Evolutionary conservation across 371 early-diverging fungal species (phyloP), one percentile per base, ranked within the genome.

Genomic region (Dichotomocladium elegans): DNA sequence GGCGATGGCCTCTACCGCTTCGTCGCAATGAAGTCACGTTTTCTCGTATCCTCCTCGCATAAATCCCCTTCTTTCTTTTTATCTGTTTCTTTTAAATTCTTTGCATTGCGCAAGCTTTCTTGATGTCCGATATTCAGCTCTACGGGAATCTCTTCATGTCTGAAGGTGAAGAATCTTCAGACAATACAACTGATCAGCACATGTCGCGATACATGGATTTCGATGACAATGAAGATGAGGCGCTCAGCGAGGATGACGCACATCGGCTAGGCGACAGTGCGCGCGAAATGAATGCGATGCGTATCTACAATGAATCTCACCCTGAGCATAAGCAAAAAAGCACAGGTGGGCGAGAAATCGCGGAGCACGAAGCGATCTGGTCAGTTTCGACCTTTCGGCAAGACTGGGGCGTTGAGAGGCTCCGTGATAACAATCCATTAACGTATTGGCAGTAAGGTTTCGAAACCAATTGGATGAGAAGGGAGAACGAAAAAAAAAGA

Each of bases 361-460:
- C 79, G 0, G 63, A 68, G 5, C 48, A 64, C 30, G 72, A 72
- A 37, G 86, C 83, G 0, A 63, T 61, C 2, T 89, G 92, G 90
- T 69, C 83, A 5, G 82, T 90, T 4, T 91, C 93, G 10, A 77
- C 90, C 1, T 80, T 68, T 61, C 88, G 90, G 52, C 69, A 72
- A 4, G 84, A 81, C 30, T 85, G 79, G 63, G 90, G 89, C 0
- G 73, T 86, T 4, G 70, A 79, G 6, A 68, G 84, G 29, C 72
- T 94, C 17, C 74, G 80, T 21, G 90, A 92, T 66, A 75, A 77
- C 33, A 76, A 77, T 52, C 62, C 81, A 14, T 82, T 85, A 34
- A 90, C 91, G 0, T 94, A 82, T 61, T 94, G 95, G 95, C 94
- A 93, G 86, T 89, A 69, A 60, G 68, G 15, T 14, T 19, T 10